phyloP scores from a whole-genome alignment of 768 basidiomycete genomes.

The Termitomyces sp. region DNA sequence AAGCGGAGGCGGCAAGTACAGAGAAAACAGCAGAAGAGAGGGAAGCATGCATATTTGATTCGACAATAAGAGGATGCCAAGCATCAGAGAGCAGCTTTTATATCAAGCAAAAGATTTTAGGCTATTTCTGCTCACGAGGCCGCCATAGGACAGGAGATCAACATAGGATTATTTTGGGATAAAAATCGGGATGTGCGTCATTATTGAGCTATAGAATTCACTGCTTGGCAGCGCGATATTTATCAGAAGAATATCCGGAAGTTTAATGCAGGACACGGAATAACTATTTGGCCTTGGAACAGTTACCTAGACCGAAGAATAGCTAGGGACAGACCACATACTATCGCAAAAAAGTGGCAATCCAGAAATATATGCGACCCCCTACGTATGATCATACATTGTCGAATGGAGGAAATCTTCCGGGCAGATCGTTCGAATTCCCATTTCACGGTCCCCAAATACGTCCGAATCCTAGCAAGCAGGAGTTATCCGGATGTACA shows the following conservation, averaged over 20 bases:
- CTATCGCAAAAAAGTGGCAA: background rate
- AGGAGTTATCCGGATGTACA: too few relatives aligned
- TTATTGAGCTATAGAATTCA: background rate
- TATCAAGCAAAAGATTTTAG: background rate
- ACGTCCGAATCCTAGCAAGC: background rate
- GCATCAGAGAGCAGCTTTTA: background rate
- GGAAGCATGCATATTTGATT: conserved; percentile 1
- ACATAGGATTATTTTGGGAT: conserved; percentile 10
- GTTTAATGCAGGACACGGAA: background rate
- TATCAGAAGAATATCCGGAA: conserved; percentile 14
- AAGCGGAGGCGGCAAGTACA: conserved; percentile 20
- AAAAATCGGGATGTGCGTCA: conserved; percentile 8
- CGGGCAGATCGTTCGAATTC: background rate
- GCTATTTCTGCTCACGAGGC: conserved; percentile 1
- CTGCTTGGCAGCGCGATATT: conserved; percentile 7
- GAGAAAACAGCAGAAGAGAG: conserved; percentile 9
- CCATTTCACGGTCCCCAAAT: background rate
- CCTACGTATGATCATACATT: background rate
- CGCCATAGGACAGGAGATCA: background rate
- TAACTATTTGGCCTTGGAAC: background rate
- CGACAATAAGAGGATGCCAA: background rate
- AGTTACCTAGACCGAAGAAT: background rate
- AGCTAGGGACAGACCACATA: background rate
- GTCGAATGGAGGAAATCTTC: background rate
- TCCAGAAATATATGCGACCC: background rate